Evolutionary conservation across 2,329 filamentous ascomycete species (phyloP).

Genomic region (Colletotrichum chlorophyti): DNA sequence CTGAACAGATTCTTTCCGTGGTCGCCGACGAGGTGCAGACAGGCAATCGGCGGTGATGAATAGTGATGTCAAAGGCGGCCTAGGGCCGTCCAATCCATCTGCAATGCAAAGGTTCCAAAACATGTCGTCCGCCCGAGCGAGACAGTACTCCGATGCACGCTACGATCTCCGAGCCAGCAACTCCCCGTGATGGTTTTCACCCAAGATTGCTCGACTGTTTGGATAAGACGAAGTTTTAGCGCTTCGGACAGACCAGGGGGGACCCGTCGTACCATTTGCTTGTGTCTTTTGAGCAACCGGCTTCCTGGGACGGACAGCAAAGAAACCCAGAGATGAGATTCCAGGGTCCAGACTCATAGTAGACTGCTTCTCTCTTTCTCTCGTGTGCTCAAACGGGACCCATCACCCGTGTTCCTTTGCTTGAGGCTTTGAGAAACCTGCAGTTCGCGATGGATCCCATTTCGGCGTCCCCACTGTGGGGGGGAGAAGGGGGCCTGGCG

Average conservation of each 20-base stretch:
- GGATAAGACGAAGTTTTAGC: too few species aligned
- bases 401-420: conserved; percentile 7
- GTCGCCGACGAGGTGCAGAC: conserved; percentile 25
- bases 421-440: conserved; percentile 24
- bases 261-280: too few species aligned
- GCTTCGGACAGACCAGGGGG: too few species aligned
- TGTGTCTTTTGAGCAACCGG: too few species aligned
- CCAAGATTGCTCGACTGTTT: too few species aligned
- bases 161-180: too few species aligned
- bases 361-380: too few species aligned
- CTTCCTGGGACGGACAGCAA: too few species aligned
- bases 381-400: conserved; percentile 1
- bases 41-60: conserved; percentile 21
- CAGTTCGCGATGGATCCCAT: conserved; percentile 19
- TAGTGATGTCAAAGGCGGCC: neutral
- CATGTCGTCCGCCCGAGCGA: conserved; percentile 1
- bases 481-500: too few species aligned
- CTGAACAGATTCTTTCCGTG: conserved; percentile 25
- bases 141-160: too few species aligned
- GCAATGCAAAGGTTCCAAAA: neutral
- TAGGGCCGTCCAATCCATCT: neutral
- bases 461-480: conserved; percentile 23
- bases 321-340: neutral
- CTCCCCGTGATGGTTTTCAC: too few species aligned
- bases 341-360: conserved; percentile 27